Base-by-base conservation (phyloP, 2,329 filamentous ascomycete species). In the Exophiala bonariae region DNA sequence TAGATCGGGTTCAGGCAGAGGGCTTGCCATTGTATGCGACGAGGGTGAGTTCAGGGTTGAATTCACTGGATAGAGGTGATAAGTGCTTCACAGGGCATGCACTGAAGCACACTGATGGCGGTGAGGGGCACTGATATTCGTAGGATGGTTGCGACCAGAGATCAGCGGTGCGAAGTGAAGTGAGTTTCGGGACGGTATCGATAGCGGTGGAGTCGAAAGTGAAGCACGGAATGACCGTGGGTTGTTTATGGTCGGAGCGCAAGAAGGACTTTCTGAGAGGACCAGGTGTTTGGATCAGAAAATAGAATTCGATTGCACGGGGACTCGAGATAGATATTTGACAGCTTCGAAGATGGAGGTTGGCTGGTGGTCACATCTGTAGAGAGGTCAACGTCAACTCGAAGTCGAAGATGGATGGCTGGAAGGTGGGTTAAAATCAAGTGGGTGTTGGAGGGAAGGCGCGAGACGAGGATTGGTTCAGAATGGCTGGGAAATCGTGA, bases 21-120 rank as follows among this genome's bases (percentile, higher is more conserved):
- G 32, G 4, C 34, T 44, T 37, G 49, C 54, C 54, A 56, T 56
- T 2, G 14, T 30, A 32, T 22, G 8, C 13, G 10, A 36, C 6
- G 23, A 26, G 23, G 11, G n/a, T n/a, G 23, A 26, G 23, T 11
- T 26, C 23, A 26, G n/a, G 6, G 14, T 7, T 14, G 6, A 14
- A 34, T 14, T 14, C n/a, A n/a, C 14, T 34, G 5, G 14, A 7
- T 18, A 6, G 32, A 34, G 6, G 32, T 34, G 6, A 6, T n/a
- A 14, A 34, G 14, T 34, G 23, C 23, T 26, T 6, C 23, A 26
- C 23, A 26, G 6, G 11, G 23, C 23, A 26, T 26, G 11, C 23
- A 11, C 23, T 26, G 6, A 11, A 26, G 23, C 11, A 26, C 6
- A 6, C 23, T 11, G 23, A 26, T 11, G 23, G 23, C 23, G 23